A percentile compares a stretch with the other conserved stretches of the same genome.
These are phyloP conservation scores for Podospora fimiseda DNA, from an alignment of 495 filamentous ascomycete genomes.

Conservation along the genomic window DNA sequence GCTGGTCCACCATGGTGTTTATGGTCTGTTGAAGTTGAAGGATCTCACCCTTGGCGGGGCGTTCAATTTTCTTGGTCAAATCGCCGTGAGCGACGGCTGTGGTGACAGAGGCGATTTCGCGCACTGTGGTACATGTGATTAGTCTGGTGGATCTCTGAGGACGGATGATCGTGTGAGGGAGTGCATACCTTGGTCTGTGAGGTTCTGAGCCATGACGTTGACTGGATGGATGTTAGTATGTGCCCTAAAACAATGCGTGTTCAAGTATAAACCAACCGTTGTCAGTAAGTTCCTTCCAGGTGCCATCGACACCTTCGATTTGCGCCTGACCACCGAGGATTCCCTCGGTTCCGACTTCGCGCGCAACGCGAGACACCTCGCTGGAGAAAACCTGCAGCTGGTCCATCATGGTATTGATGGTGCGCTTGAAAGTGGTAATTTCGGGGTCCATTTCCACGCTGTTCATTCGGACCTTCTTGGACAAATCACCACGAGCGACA, in stretches of 20 bases:
- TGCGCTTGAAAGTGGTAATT: conserved; percentile 98
- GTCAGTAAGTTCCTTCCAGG: conserved; percentile 95
- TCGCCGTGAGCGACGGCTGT: conserved; percentile 96
- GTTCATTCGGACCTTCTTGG: conserved; percentile 96
- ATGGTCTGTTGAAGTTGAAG: conserved; percentile 95
- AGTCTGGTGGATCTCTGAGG: conserved; percentile 5
- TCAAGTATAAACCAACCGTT: conserved; percentile 55
- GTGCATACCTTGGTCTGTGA: conserved; percentile 50
- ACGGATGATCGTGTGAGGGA: neutral
- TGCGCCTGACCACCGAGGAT: conserved; percentile 94
- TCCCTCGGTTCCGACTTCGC: conserved; percentile 96
- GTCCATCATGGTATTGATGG: conserved; percentile 98
- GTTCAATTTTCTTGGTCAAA: conserved; percentile 91
- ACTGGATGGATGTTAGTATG: conserved; percentile 47
- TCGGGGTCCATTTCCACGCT: conserved; percentile 97
- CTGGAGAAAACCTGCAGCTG: conserved; percentile 95
- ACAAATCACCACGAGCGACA: conserved; percentile 91
- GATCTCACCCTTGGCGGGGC: conserved; percentile 92
- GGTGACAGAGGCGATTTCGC: conserved; percentile 94
- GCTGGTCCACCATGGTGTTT: conserved; percentile 98
- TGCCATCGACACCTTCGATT: conserved; percentile 91
- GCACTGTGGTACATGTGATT: conserved; percentile 46
- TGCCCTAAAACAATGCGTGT: neutral
- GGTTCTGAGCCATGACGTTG: conserved; percentile 89
- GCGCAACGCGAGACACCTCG: conserved; percentile 92